Conservation (phyloP, 75 land plant genomes). For the Selaginella tamariscina region DNA sequence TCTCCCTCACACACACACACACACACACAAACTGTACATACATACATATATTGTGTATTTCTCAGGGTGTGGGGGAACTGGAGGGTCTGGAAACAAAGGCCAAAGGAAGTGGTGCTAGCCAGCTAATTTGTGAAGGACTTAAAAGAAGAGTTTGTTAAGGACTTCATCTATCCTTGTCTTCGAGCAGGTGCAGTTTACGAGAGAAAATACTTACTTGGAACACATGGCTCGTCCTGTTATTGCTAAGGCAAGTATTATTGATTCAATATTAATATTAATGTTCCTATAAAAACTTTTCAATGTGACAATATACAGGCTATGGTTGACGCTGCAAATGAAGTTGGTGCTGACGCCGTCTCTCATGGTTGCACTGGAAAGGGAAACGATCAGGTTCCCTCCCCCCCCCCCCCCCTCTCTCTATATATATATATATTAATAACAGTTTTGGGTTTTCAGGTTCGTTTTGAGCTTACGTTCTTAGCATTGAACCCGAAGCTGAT, state of each 20-base stretch:
- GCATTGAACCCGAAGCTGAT: slow-evolving; percentile 82
- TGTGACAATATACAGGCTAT: slow-evolving; percentile 88
- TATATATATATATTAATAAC: background rate
- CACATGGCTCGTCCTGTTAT: slow-evolving; percentile 99
- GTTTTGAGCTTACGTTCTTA: slow-evolving; percentile 95
- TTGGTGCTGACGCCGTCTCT: slow-evolving; percentile 96
- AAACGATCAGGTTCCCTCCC: slow-evolving; percentile 65
- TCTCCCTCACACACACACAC: no score
- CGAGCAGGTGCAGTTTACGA: slow-evolving; percentile 98
- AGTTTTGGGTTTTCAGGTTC: slow-evolving; percentile 42
- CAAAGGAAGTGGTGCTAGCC: slow-evolving; percentile 90
- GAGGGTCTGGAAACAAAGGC: slow-evolving; percentile 89
- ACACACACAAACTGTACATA: no score
- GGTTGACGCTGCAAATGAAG: slow-evolving; percentile 92
- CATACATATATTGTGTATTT: background rate
- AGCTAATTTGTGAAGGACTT: slow-evolving; percentile 77
- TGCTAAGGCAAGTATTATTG: slow-evolving; percentile 60
- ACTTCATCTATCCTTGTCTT: slow-evolving; percentile 84
- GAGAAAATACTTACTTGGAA: slow-evolving; percentile 91
- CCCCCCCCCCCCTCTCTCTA: background rate
- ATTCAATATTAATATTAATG: no score
- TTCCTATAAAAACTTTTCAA: no score
- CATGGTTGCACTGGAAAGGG: slow-evolving; percentile 99
- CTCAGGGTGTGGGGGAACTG: slow-evolving; percentile 66
- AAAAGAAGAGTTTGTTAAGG: slow-evolving; percentile 90